Evolutionary conservation across 2,329 filamentous ascomycete genomes (phyloP).

Genomic region (Aureobasidium sp.): DNA sequence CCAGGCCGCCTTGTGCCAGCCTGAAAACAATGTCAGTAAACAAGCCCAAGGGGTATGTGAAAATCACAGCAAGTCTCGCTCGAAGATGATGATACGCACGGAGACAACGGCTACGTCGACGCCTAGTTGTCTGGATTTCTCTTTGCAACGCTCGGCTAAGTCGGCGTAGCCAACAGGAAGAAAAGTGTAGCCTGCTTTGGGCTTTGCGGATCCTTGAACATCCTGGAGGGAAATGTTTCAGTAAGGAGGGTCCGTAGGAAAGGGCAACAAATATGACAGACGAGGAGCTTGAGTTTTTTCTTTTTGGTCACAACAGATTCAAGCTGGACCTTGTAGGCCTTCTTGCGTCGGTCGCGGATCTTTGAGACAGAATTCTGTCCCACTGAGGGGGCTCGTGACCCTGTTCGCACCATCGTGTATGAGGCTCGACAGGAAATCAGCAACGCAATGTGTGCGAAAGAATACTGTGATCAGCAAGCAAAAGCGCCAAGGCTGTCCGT

Average conservation of each 20-base stretch:
- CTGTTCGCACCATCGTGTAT: conserved; percentile 13
- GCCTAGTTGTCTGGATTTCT: conserved; percentile 49
- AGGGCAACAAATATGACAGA: conserved; percentile 27
- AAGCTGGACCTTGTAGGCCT: conserved; percentile 52
- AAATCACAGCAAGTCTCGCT: not conserved
- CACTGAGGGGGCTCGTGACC: conserved; percentile 13
- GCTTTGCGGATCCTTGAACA: conserved; percentile 25
- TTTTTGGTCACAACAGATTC: conserved; percentile 53
- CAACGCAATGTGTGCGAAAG: not conserved
- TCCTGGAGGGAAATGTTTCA: conserved; percentile 3
- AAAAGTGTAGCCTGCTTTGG: conserved; percentile 55
- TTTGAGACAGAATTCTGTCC: conserved; percentile 11
- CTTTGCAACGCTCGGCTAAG: conserved; percentile 54
- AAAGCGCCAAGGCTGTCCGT: not conserved
- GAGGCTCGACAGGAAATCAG: not conserved
- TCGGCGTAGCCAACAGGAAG: conserved; percentile 54
- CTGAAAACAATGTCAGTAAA: not conserved
- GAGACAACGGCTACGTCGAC: conserved; percentile 53
- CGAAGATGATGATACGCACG: conserved; percentile 38
- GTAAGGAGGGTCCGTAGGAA: not conserved
- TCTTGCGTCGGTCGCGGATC: conserved; percentile 32
- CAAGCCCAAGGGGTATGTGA: not conserved
- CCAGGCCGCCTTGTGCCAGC: conserved; percentile 17
- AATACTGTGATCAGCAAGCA: conserved; percentile 5
- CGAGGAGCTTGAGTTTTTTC: conserved; percentile 49